Conservation (phyloP, 257 asterid species). For the Datura wrightii region DNA sequence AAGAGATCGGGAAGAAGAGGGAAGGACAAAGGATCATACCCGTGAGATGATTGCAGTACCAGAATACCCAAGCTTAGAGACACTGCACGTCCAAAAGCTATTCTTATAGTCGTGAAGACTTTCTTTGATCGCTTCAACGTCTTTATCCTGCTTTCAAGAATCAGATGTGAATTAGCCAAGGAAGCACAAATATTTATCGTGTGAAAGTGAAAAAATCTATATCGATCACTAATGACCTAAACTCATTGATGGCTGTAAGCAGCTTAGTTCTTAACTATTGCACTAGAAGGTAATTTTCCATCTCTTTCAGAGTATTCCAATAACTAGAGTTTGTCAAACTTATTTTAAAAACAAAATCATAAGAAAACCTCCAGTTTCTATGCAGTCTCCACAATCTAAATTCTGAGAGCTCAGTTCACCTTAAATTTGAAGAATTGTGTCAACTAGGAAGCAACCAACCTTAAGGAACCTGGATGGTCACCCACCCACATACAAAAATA, state of each 20-base stretch:
- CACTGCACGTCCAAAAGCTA: conserved; percentile 95
- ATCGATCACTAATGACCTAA: conserved; percentile 1
- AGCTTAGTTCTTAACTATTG: not conserved
- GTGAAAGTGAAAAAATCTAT: not conserved
- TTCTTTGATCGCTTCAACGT: conserved; percentile 72
- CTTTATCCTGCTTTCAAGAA: conserved; percentile 74
- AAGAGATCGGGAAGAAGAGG: not conserved
- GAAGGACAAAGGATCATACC: conserved; percentile 47
- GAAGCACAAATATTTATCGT: not conserved
- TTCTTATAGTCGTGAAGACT: conserved; percentile 76
- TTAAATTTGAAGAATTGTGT: not conserved
- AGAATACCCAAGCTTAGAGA: conserved; percentile 88
- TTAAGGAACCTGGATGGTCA: not conserved
- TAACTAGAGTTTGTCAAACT: not conserved
- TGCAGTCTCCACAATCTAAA: conserved; percentile 4
- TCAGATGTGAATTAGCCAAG: conserved; percentile 30
- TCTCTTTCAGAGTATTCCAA: not conserved
- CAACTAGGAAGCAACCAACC: not conserved
- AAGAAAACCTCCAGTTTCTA: not conserved
- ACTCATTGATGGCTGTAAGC: conserved; percentile 10
- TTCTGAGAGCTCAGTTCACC: not conserved
- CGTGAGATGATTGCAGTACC: conserved; percentile 95
- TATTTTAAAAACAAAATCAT: not conserved
- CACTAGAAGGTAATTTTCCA: not conserved
- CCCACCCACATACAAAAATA: not conserved